Percentiles rank a stretch among this genome's conserved stretches.
Evolutionary conservation across 805 yeast genomes (phyloP).

Genomic region (Wickerhamomyces mucosus): DNA sequence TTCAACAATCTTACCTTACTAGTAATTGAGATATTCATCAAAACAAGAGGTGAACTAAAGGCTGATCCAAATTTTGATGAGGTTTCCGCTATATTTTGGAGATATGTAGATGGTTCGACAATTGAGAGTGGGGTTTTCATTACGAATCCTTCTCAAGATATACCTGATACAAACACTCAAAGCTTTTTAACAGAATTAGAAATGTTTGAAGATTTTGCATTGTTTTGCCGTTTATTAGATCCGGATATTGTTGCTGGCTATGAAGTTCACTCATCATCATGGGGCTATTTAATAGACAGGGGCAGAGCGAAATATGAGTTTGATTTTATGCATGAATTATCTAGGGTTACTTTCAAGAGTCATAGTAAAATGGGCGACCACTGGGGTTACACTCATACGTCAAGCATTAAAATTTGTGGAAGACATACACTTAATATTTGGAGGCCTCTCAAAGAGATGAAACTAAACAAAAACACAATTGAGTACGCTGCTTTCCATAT

Average conservation of each 20-base stretch:
- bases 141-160: conserved; percentile 13
- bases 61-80: conserved; percentile 66
- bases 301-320: conserved; percentile 33
- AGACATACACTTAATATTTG: conserved; percentile 80
- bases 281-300: conserved; percentile 86
- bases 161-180: conserved; percentile 1
- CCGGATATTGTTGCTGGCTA: conserved; percentile 87
- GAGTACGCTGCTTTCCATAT: conserved; percentile 69
- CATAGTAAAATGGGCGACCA: conserved; percentile 50
- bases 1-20: conserved; percentile 46
- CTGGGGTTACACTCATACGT: conserved; percentile 79
- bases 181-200: conserved; percentile 44
- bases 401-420: conserved; percentile 63
- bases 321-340: conserved; percentile 48
- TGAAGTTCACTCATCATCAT: conserved; percentile 69
- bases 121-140: conserved; percentile 30
- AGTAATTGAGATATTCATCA: conserved; percentile 59
- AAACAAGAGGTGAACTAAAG: conserved; percentile 33
- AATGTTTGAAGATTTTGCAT: conserved; percentile 46
- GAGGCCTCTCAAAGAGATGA: conserved; percentile 64
- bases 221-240: conserved; percentile 52
- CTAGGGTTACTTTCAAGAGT: conserved; percentile 44
- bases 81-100: conserved; percentile 55
- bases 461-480: conserved; percentile 56
- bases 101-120: conserved; percentile 35